Evolutionary conservation across 2,329 filamentous ascomycete genomes (phyloP).

Genomic region (Arthrobotrys musiformis): DNA sequence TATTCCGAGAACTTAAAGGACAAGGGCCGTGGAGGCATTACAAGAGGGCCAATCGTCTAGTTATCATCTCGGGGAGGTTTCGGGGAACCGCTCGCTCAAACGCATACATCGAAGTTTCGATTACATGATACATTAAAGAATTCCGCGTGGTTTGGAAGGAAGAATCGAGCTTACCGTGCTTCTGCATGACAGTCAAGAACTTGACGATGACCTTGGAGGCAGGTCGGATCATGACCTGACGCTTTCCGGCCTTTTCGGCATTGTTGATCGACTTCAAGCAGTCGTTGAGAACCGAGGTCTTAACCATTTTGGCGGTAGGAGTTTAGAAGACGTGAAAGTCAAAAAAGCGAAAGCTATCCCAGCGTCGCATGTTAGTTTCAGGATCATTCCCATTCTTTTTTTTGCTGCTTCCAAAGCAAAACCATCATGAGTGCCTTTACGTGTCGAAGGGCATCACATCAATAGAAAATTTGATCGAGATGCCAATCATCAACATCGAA

Average conservation of each 20-base stretch:
- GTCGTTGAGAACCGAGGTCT: conserved; percentile 99
- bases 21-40: conserved; percentile 81
- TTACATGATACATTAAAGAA: conserved; percentile 30
- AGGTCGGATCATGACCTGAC: conserved; percentile 97
- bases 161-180: conserved; percentile 82
- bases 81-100: not conserved
- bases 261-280: conserved; percentile 99
- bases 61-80: conserved; percentile 87
- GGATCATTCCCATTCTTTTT: conserved; percentile 44
- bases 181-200: conserved; percentile 99
- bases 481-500: conserved; percentile 55
- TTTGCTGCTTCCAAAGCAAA: conserved; percentile 47
- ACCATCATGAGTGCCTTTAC: conserved; percentile 57
- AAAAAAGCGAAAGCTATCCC: conserved; percentile 25
- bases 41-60: conserved; percentile 91
- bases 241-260: conserved; percentile 99
- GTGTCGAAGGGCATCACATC: conserved; percentile 53
- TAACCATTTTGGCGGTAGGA: conserved; percentile 88
- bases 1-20: conserved; percentile 99
- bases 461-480: conserved; percentile 40
- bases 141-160: conserved; percentile 9
- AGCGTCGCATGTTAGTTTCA: conserved; percentile 46
- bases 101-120: conserved; percentile 34
- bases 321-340: conserved; percentile 34
- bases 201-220: conserved; percentile 99